Evolutionary conservation across 2,329 filamentous ascomycete species (phyloP), one percentile per base, ranked within the genome.

Genomic region (Fusarium clavum): DNA sequence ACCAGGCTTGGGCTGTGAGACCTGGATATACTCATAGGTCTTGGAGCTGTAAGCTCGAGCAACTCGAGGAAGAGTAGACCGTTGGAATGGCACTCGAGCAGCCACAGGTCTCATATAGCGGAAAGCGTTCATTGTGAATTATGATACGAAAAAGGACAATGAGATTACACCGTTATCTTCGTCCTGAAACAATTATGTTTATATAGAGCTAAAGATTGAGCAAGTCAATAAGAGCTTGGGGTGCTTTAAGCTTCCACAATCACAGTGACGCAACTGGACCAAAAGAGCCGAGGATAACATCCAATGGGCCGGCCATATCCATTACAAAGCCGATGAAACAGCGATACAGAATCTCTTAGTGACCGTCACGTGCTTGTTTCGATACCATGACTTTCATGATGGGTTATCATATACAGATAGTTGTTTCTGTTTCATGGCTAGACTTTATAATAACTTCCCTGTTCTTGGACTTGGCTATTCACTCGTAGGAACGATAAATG

Each of bases 1-100:
- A 53, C 94, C 94, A n/a, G 93, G 91, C 80, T 91, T 92, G 12
- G 95, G 95, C 72, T 88, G 89, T 20, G 93, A 94, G 53, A 94
- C 90, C 73, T 96, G 85, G 74, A 98, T 90, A 81, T 91, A 91
- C 78, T 98, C 92, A 81, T 97, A 98, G 57, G 81, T 79, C 69
- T 79, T 81, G 57, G 86, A 85, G 61, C 85, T 87, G 69, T 86
- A 87, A 67, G 81, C 80, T 54, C 88, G 85, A 65, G 82, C 79
- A 51, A 89, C 78, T 55, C 85, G 83, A 47, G 90, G 88, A 38
- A 91, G 82, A 44, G 86, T 86, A 53, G 83, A 84, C 44, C 85
- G 81, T 75, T 87, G 86, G 76, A 92, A 86, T 29, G 79, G 75
- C 56, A 79, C 74, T 46, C 75, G 75, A 61, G 73, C 64, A 76